Evolutionary conservation across 345 rosid genomes (phyloP).

Genomic region (Lenwebbia sp.): DNA sequence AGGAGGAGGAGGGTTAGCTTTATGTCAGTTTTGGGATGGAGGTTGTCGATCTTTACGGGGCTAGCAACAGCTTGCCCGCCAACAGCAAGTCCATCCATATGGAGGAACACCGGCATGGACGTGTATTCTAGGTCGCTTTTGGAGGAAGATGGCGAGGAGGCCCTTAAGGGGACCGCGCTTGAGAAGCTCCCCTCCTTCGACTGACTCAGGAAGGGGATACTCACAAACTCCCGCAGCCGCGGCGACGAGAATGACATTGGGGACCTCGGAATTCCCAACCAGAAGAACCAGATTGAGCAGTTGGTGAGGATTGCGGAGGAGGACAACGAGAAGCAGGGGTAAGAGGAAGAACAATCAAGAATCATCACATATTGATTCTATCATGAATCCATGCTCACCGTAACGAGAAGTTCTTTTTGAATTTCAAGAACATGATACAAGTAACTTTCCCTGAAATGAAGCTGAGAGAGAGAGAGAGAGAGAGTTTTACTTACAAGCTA

Average conservation of each 20-base stretch:
- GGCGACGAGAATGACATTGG: background rate
- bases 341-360: too few species aligned
- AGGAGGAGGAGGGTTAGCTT: background rate
- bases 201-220: constrained; percentile 27
- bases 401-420: constrained; percentile 10
- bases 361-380: too few species aligned
- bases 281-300: constrained; percentile 10
- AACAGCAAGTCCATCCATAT: constrained; percentile 8
- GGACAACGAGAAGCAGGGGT: constrained; percentile 4
- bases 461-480: background rate
- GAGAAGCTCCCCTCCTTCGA: constrained; percentile 31
- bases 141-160: constrained; percentile 52
- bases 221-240: background rate
- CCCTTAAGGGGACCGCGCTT: constrained; percentile 33
- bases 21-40: background rate
- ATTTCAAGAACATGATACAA: constrained; percentile 10
- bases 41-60: constrained; percentile 17
- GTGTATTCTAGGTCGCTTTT: constrained; percentile 40
- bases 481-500: background rate
- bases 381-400: too few species aligned
- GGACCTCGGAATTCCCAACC: background rate
- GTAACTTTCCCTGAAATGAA: background rate
- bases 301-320: constrained; percentile 10
- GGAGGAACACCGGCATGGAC: constrained; percentile 24
- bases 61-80: constrained; percentile 14